phyloP scores from a whole-genome alignment of 306 rosid species.

The Trifolium repens region DNA sequence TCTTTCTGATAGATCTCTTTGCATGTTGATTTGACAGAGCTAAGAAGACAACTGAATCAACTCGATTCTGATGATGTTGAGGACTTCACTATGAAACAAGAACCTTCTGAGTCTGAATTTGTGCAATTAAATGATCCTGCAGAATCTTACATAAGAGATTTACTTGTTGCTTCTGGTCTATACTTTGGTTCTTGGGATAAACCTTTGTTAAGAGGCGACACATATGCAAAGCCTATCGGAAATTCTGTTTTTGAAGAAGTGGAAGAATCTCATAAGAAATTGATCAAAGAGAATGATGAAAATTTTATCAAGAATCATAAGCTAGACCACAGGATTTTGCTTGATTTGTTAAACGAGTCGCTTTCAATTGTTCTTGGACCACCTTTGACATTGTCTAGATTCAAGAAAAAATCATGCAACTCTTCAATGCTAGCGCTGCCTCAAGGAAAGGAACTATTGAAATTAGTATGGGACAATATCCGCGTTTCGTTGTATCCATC shows the following conservation, averaged over 20 bases:
- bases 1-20: conserved; percentile 37
- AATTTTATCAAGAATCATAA: conserved; percentile 50
- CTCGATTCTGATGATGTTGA: conserved; percentile 69
- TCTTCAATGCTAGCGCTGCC: conserved; percentile 54
- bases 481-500: conserved; percentile 53
- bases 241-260: conserved; percentile 78
- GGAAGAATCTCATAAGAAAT: conserved; percentile 68
- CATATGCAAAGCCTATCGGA: conserved; percentile 71
- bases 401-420: conserved; percentile 60
- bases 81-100: conserved; percentile 49
- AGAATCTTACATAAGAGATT: conserved; percentile 82
- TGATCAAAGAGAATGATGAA: conserved; percentile 44
- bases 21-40: conserved; percentile 56
- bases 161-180: conserved; percentile 86
- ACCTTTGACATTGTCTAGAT: conserved; percentile 51
- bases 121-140: conserved; percentile 69
- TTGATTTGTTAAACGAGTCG: conserved; percentile 81
- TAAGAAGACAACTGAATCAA: conserved; percentile 81
- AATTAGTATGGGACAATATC: conserved; percentile 68
- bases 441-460: conserved; percentile 67
- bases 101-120: conserved; percentile 56
- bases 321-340: conserved; percentile 62
- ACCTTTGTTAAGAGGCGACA: conserved; percentile 63
- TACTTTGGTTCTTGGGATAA: conserved; percentile 80
- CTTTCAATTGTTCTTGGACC: conserved; percentile 75